Percentiles rank a stretch among this genome's conserved stretches.
Evolutionary conservation across 352 stramenopile genomes (phyloP).

Genomic region (Phytophthora meadii): DNA sequence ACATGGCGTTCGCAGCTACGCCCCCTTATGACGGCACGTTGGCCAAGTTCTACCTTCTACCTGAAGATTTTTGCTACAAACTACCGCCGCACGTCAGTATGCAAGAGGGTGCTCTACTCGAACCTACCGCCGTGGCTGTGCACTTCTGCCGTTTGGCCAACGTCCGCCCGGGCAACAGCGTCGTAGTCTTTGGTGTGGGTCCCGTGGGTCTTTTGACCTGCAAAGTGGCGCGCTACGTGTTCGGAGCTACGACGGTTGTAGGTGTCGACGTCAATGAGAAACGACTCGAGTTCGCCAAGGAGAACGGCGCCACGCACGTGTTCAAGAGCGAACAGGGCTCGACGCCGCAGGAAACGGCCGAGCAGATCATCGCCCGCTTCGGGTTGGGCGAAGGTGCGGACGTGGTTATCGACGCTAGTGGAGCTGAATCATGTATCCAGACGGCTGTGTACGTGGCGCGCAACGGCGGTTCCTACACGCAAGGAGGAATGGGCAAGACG

Average conservation of each 20-base stretch:
- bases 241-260: constrained; percentile 35
- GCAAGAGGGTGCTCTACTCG: constrained; percentile 34
- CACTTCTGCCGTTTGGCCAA: constrained; percentile 41
- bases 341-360: constrained; percentile 23
- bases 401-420: constrained; percentile 39
- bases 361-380: constrained; percentile 25
- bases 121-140: constrained; percentile 36
- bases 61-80: constrained; percentile 41
- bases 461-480: constrained; percentile 28
- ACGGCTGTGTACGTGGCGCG: constrained; percentile 31
- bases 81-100: constrained; percentile 28
- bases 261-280: constrained; percentile 35
- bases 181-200: constrained; percentile 39
- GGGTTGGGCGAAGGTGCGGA: constrained; percentile 33
- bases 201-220: constrained; percentile 38
- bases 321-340: constrained; percentile 11
- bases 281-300: constrained; percentile 25
- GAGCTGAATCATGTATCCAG: constrained; percentile 36
- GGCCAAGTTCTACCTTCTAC: constrained; percentile 38
- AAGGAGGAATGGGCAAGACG: constrained; percentile 41
- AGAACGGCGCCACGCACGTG: constrained; percentile 37
- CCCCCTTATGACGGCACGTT: constrained; percentile 32
- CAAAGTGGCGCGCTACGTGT: constrained; percentile 36
- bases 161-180: constrained; percentile 29
- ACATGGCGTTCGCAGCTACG: constrained; percentile 37